Base-by-base conservation (phyloP, 1,284 basidiomycete species). In the Trichosporon faecale region DNA sequence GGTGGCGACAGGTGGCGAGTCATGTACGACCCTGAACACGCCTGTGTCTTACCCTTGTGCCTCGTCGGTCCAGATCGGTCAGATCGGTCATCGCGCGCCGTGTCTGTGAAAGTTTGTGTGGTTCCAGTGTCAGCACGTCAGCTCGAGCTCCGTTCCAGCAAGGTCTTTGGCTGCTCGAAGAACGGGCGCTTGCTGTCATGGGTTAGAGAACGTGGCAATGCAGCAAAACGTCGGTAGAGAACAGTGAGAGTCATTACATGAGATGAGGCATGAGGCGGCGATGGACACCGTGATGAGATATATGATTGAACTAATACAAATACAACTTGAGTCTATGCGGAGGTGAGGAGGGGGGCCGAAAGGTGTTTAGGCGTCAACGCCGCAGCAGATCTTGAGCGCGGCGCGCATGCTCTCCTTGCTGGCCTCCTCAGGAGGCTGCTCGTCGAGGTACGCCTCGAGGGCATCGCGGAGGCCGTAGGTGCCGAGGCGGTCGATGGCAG, bases 301-400 rank as follows among this genome's bases (percentile, higher is more conserved):
- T 37, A 37, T 37, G 35, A 37, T 21, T 21, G 11, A 9, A 23
- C 23, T 52, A 21, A n/a, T 52, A 52, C 49, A 52, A 52, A 52
- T 52, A 52, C 49, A 52, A 52, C 49, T 18, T 16, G 16, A 33
- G 7, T n/a, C 57, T 31, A 61, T 60, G 29, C 7, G 16, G 14
- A n/a, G 29, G n/a, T n/a, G 29, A 29, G 57, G 8, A 8, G 11
- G n/a, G 23, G n/a, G 35, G 35, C 16, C 2, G n/a, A 31, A 25
- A 2, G n/a, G 11, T 31, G 29, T 16, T 61, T 31, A 61, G 27
- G 18, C 68, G 7, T 73, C 72, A 63, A 73, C 68, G 40, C 72
- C 72, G 63, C 72, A 73, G 72, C 72, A 73, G 27, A 73, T 68
- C 66, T 69, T 68, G 66, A 73, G 66, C 18, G 72, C 72, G 31